Evolutionary conservation across 108 stramenopile genomes (phyloP), one percentile per base, ranked within the genome.

Genomic region (Cyclotella cryptica): DNA sequence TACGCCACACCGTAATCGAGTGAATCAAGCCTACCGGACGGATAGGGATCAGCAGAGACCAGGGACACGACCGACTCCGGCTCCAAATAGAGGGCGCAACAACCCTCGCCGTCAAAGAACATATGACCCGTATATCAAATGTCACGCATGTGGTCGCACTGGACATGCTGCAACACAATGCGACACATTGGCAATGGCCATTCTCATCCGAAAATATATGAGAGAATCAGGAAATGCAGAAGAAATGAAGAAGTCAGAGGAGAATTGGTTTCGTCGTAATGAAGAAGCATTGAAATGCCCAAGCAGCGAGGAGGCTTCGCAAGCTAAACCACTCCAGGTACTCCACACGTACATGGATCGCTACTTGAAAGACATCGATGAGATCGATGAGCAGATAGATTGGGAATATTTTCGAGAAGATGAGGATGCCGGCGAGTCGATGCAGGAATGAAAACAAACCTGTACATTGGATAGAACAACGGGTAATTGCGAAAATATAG

Each of bases 61-160:
- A 35, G 35, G 2, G 35, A 35, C 35, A 35, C 35, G 6, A 35
- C 35, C 35, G 35, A 35, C 35, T 35, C 35, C 35, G 6, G 35
- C 35, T 2, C 35, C 35, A 6, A 35, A 35, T 35, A 2, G 35
- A 35, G 35, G 35, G 35, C 35, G 35, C 35, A 35, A 35, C 35
- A 35, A 35, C 35, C 35, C 35, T 5, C 6, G 35, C 6, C 6
- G 35, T 57, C 55, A 21, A 21, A 7, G 55, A 24, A 26, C 11
- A n/a, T 62, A 26, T 21, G 61, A 62, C 39, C 61, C 61, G 15
- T 41, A n/a, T 15, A 62, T 62, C 35, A 14, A 40, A 62, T 62
- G 61, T 35, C n/a, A 42, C 18, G 61, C 61, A 51, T 51, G 49
- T 21, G 49, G 49, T 1, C 49, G 49, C 19, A 19, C 49, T 19